Conservation (phyloP, 768 basidiomycete species). For the Suillus subalutaceus region DNA sequence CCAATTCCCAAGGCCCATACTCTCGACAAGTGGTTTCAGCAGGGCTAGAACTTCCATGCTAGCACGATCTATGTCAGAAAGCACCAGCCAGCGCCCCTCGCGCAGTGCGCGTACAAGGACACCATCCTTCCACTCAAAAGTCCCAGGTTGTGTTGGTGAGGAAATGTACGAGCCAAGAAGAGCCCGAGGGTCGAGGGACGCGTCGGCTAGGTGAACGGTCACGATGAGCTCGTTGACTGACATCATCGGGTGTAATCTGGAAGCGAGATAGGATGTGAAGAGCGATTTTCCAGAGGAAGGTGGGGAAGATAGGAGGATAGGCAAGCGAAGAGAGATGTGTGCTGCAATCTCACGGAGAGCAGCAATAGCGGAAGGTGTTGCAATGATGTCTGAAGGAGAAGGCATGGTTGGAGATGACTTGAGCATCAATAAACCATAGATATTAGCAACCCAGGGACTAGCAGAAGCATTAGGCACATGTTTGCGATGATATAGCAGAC, state of each 20-base stretch:
- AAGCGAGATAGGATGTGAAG: conserved; percentile 75
- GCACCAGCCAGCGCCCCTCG: conserved; percentile 89
- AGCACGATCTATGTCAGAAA: conserved; percentile 91
- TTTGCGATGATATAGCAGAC: background rate
- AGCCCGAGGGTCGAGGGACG: conserved; percentile 91
- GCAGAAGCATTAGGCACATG: conserved; percentile 9
- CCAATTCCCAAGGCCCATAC: conserved; percentile 66
- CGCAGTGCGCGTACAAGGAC: conserved; percentile 87
- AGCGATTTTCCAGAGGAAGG: conserved; percentile 90
- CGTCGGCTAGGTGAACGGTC: conserved; percentile 90
- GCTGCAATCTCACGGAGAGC: conserved; percentile 67
- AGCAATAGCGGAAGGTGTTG: conserved; percentile 60
- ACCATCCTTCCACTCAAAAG: conserved; percentile 97
- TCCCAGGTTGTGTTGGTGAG: conserved; percentile 78
- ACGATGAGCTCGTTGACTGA: conserved; percentile 66
- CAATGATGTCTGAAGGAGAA: conserved; percentile 49
- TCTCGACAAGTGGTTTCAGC: conserved; percentile 84
- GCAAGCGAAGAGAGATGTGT: conserved; percentile 67
- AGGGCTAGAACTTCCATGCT: conserved; percentile 88
- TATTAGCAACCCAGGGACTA: conserved; percentile 59
- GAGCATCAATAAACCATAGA: conserved; percentile 70
- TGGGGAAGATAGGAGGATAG: conserved; percentile 81
- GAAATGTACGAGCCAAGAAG: conserved; percentile 93
- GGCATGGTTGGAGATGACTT: conserved; percentile 41
- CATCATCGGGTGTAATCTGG: conserved; percentile 55